Evolutionary conservation across 805 yeast genomes (phyloP).

Genomic region (Hanseniaspora mollemarum): DNA sequence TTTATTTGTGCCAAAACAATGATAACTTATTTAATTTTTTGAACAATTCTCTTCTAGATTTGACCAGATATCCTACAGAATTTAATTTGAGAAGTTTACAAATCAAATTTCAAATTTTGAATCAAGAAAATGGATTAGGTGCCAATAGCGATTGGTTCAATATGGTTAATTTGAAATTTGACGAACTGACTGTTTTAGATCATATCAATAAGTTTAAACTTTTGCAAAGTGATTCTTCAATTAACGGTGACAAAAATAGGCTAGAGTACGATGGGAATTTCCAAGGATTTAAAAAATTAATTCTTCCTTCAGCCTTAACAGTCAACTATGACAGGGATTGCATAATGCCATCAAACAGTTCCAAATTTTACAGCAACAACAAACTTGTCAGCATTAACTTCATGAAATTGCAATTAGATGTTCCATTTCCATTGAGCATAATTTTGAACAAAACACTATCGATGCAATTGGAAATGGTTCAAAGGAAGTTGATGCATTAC

Average conservation of each 20-base stretch:
- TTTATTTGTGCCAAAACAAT: slow-evolving; percentile 42
- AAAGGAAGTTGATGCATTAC: slow-evolving; percentile 56
- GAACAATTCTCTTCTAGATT: slow-evolving; percentile 40
- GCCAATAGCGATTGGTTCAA: not conserved
- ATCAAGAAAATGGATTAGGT: not conserved
- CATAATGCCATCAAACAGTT: not conserved
- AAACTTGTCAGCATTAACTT: slow-evolving; percentile 38
- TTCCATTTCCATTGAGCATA: slow-evolving; percentile 82
- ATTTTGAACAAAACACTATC: slow-evolving; percentile 59
- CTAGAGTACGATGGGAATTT: slow-evolving; percentile 17
- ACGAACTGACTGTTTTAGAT: slow-evolving; percentile 11
- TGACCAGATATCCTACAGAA: slow-evolving; percentile 33
- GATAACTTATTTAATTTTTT: slow-evolving; percentile 44
- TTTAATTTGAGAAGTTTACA: slow-evolving; percentile 29
- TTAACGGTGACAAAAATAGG: slow-evolving; percentile 23
- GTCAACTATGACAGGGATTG: not conserved
- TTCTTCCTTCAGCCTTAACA: slow-evolving; percentile 14
- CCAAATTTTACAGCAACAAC: slow-evolving; percentile 19
- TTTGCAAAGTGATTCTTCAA: slow-evolving; percentile 18
- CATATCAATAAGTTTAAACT: slow-evolving; percentile 7
- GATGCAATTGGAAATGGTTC: slow-evolving; percentile 67
- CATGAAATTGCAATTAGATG: slow-evolving; percentile 43
- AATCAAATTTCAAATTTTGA: slow-evolving; percentile 21
- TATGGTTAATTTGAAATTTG: slow-evolving; percentile 4
- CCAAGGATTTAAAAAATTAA: slow-evolving; percentile 16